A percentile compares a stretch with the other conserved stretches of the same genome.
Evolutionary conservation across 2,329 filamentous ascomycete genomes (phyloP).

Genomic region (Nannizziopsis barbatae): DNA sequence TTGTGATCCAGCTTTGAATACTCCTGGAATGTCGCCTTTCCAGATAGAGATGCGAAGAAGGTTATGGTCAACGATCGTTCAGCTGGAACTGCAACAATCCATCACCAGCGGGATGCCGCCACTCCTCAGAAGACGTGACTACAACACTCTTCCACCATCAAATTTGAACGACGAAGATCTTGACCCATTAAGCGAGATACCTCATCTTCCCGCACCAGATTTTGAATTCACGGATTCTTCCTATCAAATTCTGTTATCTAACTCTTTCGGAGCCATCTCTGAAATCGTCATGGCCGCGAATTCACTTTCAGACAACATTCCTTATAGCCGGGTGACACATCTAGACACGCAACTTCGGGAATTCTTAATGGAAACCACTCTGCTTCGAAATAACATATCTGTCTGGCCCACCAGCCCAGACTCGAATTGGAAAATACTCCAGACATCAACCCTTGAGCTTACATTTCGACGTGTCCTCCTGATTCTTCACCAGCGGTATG

Average conservation of each 20-base stretch:
- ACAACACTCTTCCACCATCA: slow-evolving; percentile 27
- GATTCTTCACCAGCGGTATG: slow-evolving; percentile 21
- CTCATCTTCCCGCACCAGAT: not conserved
- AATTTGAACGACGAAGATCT: slow-evolving; percentile 37
- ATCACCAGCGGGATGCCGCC: slow-evolving; percentile 29
- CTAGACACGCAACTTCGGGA: slow-evolving; percentile 14
- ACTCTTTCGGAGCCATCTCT: slow-evolving; percentile 17
- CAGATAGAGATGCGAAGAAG: slow-evolving; percentile 22
- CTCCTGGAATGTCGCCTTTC: slow-evolving; percentile 15
- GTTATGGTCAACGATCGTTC: slow-evolving; percentile 27
- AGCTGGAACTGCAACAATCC: slow-evolving; percentile 30
- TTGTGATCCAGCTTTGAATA: slow-evolving; percentile 28
- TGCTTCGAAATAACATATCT: slow-evolving; percentile 2
- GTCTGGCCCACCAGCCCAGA: not conserved
- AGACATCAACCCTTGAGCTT: slow-evolving; percentile 19
- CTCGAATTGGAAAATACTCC: slow-evolving; percentile 13
- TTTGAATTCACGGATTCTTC: slow-evolving; percentile 26
- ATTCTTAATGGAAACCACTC: slow-evolving; percentile 11
- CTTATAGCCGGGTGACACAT: slow-evolving; percentile 13
- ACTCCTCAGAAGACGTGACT: slow-evolving; percentile 27
- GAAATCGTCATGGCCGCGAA: slow-evolving; percentile 16
- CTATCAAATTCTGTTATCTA: slow-evolving; percentile 24
- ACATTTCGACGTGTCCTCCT: slow-evolving; percentile 23
- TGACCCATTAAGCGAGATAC: slow-evolving; percentile 15
- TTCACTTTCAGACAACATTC: slow-evolving; percentile 11